Base-by-base conservation (phyloP, 164 flowering plant genomes). In the Berberis vulgaris region DNA sequence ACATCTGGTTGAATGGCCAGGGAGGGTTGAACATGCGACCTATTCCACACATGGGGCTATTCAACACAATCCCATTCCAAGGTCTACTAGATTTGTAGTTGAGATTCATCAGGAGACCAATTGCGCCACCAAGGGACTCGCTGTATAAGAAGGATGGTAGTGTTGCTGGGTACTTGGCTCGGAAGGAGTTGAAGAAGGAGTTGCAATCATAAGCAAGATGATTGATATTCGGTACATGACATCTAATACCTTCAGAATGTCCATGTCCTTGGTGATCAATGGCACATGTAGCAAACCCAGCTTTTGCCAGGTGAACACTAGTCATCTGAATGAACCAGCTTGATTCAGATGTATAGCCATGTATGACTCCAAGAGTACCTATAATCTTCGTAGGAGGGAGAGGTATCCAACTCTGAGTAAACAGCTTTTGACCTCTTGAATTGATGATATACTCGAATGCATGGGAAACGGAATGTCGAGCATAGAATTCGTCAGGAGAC, bases 261-360 rank as follows among this genome's bases (percentile, higher is more conserved):
- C 99, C 99, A 69, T 95, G 99, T 71, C 99, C 99, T 67, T 89
- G 97, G 79, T 89, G 94, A 65, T 95, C 99, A 47, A 91, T 79
- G n/a, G 97, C 96, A 61, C 89, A 83, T 54, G 79, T 74, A 65
- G 83, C 81, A 80, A 87, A 93, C 2, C 98, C 98, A 11, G 81
- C 69, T 49, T 81, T 71, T 41, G 96, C 83, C 59, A 93, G 64
- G 82, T 70, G 81, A 26, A 94, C 77, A 66, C 91, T 73, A 45
- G 97, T 90, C 71, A 88, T 87, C 66, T 83, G 84, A 41, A 87
- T 54, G 72, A 87, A 54, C 97, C 97, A 88, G 83, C 82, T 84
- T 43, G 95, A 79, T 72, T 91, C 91, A 65, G 89, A 86, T 72
- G 95, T 86, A 85, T 66, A 94, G 57, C 97, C 98, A 67, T 94